Base-by-base conservation (phyloP, 129 eudicot species). In the Glebionis coronaria region DNA sequence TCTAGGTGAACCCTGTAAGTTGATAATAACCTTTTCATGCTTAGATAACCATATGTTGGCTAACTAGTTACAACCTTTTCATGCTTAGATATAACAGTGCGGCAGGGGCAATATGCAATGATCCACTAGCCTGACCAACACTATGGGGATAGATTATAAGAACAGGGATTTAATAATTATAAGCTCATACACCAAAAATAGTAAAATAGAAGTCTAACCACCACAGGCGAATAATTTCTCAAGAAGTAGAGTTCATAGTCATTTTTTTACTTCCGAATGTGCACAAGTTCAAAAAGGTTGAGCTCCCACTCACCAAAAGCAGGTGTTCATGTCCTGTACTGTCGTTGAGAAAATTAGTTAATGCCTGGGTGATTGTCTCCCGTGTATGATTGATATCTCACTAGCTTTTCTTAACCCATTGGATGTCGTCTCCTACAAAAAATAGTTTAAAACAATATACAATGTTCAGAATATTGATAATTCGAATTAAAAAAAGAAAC, bases 341-440 rank as follows among this genome's bases (percentile, higher is more conserved):
- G 76, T 12, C 11, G 42, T 62, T 63, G 63, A 63, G 44, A 72
- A 72, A 72, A 14, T 55, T 61, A 71, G 61, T 68, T 71, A 71
- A 52, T 6, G 42, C 27, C 23, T 40, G 57, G 54, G 77, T 70
- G 40, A 54, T 71, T 25, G 42, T 64, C 71, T 65, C 31, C 71
- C 16, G 14, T 56, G 59, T 16, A 6, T 2, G 18, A 50, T 38
- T n/a, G 61, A 35, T 62, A 21, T 23, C 70, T 59, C 69, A 18
- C 57, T 12, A 54, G 44, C 64, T 14, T 69, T 62, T 29, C 61
- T 64, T 35, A 73, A 64, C 78, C 71, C 71, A 73, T 42, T 12
- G 78, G 78, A 40, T 73, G 78, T 12, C 78, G 63, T 64, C 78
- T 65, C 78, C 78, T 73, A 13, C 64, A 12, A 64, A 16, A 50